Conservation (phyloP, 345 rosid genomes). For the Populus euphratica region DNA sequence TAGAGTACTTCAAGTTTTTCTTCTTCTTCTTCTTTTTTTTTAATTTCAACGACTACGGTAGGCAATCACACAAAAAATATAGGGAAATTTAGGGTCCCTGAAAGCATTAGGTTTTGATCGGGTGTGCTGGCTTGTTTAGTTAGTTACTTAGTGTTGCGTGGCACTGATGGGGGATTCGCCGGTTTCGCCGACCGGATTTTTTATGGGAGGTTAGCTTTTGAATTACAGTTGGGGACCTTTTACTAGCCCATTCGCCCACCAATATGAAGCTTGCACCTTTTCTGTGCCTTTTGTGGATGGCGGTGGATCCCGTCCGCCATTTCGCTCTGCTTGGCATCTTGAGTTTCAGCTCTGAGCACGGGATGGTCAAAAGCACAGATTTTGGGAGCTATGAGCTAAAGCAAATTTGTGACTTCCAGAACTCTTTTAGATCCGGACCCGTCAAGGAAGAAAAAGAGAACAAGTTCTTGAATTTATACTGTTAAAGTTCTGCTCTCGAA, state of each 20-base stretch:
- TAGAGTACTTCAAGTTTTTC: no score
- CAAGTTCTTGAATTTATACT: background rate
- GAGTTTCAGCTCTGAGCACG: background rate
- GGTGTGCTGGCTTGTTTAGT: background rate
- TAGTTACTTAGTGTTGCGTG: background rate
- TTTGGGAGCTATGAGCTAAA: background rate
- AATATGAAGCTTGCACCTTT: conserved; percentile 2
- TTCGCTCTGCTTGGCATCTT: background rate
- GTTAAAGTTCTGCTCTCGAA: background rate
- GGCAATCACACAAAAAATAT: background rate
- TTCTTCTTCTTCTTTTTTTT: no score
- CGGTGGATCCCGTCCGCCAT: background rate
- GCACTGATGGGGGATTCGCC: background rate
- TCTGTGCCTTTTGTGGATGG: background rate
- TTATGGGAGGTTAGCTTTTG: background rate
- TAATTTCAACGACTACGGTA: background rate
- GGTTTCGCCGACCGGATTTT: background rate
- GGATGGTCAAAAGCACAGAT: background rate
- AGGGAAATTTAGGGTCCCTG: background rate
- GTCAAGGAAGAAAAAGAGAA: background rate
- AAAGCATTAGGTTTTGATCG: background rate
- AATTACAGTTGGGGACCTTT: background rate
- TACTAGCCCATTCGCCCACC: background rate
- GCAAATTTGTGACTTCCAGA: background rate
- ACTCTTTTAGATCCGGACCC: background rate